These are phyloP conservation scores for Bolboschoenus planiculmis DNA, from an alignment of 176 grass and related monocot species.

Conservation along the genomic window DNA sequence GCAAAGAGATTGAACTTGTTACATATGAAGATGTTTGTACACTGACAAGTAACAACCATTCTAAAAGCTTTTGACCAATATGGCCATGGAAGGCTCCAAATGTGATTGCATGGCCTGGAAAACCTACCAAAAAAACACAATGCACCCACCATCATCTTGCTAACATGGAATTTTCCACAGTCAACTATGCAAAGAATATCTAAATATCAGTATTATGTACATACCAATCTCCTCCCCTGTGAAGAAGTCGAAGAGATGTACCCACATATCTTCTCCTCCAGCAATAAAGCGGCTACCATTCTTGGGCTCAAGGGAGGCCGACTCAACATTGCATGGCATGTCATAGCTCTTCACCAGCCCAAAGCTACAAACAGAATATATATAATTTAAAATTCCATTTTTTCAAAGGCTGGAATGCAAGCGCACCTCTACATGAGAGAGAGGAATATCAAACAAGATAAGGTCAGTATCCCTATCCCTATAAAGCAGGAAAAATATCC, in stretches of 20 bases:
- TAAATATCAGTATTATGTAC: conserved; percentile 2
- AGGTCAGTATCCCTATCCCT: background rate
- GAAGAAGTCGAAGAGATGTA: conserved; percentile 87
- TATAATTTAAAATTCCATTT: background rate
- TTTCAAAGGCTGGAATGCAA: background rate
- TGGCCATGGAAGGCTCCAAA: background rate
- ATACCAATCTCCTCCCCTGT: conserved; percentile 96
- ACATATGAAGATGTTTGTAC: background rate
- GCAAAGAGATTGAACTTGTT: background rate
- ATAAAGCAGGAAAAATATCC: background rate
- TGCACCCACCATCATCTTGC: background rate
- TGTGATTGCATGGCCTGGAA: background rate
- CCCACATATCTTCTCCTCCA: conserved; percentile 98
- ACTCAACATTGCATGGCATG: conserved; percentile 88
- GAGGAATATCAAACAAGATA: background rate
- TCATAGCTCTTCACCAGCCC: conserved; percentile 95
- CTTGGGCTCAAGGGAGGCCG: conserved; percentile 90
- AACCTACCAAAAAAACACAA: background rate
- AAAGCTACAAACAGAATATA: conserved; percentile 48
- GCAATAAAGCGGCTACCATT: conserved; percentile 72
- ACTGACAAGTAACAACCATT: background rate
- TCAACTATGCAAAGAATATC: background rate
- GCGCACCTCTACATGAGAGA: background rate
- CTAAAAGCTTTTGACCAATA: background rate
- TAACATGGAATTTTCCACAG: background rate